Evolutionary conservation across 1,139 yeast species (phyloP).

Genomic region (Hansenula anomala): DNA sequence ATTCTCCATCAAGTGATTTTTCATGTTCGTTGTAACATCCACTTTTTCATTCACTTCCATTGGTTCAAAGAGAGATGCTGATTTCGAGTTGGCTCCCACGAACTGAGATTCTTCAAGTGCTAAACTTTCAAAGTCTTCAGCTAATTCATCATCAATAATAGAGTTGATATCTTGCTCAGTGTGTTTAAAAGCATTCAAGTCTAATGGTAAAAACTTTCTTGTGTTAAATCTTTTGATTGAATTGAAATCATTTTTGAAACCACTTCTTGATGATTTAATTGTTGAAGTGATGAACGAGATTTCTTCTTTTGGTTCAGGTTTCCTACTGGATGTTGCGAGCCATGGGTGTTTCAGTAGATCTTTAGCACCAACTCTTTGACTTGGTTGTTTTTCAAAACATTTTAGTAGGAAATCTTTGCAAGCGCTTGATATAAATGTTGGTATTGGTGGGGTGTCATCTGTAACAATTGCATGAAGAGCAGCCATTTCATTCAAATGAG

Average conservation of each 20-base stretch:
- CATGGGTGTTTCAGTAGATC: slow-evolving; percentile 58
- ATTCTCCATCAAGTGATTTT: slow-evolving; percentile 25
- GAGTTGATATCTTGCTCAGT: slow-evolving; percentile 8
- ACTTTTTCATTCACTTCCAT: too few relatives aligned
- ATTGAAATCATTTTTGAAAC: slow-evolving; percentile 12
- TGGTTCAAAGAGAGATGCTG: not conserved
- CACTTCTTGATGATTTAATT: too few relatives aligned
- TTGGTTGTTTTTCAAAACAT: slow-evolving; percentile 72
- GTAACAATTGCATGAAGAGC: slow-evolving; percentile 91
- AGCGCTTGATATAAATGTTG: slow-evolving; percentile 48
- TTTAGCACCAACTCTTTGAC: slow-evolving; percentile 52
- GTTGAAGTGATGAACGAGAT: slow-evolving; percentile 23
- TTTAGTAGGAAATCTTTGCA: slow-evolving; percentile 62
- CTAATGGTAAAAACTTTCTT: slow-evolving; percentile 30
- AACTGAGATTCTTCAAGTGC: slow-evolving; percentile 4
- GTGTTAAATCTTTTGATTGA: slow-evolving; percentile 17
- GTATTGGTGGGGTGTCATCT: slow-evolving; percentile 77
- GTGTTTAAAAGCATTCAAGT: slow-evolving; percentile 12
- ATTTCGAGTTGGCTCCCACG: not conserved
- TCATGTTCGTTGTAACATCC: too few relatives aligned
- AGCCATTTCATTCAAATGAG: slow-evolving; percentile 76
- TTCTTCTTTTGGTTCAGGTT: slow-evolving; percentile 6
- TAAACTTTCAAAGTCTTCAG: slow-evolving; percentile 9
- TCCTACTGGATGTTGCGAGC: slow-evolving; percentile 23
- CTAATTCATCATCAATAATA: slow-evolving; percentile 8